phyloP scores from a whole-genome alignment of 345 rosid species.

The Linum lewisii region DNA sequence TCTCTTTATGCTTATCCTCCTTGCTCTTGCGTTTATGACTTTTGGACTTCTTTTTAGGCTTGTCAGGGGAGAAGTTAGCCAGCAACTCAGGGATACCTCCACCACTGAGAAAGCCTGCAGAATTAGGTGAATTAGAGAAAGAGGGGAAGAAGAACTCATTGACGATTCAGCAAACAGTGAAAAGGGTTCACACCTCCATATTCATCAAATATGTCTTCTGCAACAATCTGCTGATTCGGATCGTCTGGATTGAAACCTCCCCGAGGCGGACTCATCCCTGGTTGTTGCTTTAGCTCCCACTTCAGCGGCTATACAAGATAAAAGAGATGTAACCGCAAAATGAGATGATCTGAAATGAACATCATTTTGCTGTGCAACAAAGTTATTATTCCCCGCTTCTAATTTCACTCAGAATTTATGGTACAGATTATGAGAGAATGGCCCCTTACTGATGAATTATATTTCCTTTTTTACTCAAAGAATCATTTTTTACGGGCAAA shows the following conservation, averaged over 20 bases:
- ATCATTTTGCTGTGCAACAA: not conserved
- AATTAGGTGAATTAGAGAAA: constrained; percentile 1
- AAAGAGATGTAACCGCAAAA: not conserved
- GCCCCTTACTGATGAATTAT: not conserved
- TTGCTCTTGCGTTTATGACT: constrained; percentile 37
- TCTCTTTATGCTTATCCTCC: constrained; percentile 16
- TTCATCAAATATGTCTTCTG: constrained; percentile 93
- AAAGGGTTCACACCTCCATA: constrained; percentile 63
- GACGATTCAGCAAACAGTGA: not conserved
- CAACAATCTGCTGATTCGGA: constrained; percentile 96
- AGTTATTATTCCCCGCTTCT: not conserved
- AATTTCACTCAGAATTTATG: not conserved
- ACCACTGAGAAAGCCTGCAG: constrained; percentile 67
- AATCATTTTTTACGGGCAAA: not conserved
- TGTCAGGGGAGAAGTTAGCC: constrained; percentile 34
- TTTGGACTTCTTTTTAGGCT: constrained; percentile 40
- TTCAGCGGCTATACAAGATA: constrained; percentile 53
- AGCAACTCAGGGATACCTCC: constrained; percentile 54
- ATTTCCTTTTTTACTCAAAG: not conserved
- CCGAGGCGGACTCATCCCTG: constrained; percentile 95
- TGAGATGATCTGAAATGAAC: not conserved
- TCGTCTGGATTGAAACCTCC: constrained; percentile 87
- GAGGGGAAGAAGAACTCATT: not conserved
- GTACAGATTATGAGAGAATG: not conserved
- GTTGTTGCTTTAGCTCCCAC: constrained; percentile 97